Conservation (phyloP, 306 rosid species). For the Glycine tomentella region DNA sequence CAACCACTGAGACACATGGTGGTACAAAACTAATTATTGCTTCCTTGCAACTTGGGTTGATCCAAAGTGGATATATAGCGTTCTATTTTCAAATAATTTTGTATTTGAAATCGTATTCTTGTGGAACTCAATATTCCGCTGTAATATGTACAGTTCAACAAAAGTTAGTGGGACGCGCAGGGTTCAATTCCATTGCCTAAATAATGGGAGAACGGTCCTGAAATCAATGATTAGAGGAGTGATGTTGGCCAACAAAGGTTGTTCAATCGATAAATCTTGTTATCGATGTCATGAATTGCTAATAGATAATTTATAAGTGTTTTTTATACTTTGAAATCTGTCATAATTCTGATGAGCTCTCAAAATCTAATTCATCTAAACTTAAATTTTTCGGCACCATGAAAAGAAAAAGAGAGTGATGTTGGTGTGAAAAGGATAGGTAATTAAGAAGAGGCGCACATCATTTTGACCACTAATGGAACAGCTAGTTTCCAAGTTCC, state of each 20-base stretch:
- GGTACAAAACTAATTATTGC: neutral
- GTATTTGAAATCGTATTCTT: neutral
- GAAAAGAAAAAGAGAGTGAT: neutral
- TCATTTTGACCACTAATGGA: constrained; percentile 48
- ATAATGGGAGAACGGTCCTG: constrained; percentile 42
- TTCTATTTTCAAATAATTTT: neutral
- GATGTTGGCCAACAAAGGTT: no score
- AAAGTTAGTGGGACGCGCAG: constrained; percentile 39
- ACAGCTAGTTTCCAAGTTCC: constrained; percentile 58
- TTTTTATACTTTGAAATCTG: no score
- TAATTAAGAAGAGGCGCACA: constrained; percentile 48
- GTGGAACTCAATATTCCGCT: constrained; percentile 10
- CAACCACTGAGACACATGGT: neutral
- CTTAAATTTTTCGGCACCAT: no score
- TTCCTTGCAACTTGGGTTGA: constrained; percentile 11
- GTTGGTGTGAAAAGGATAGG: constrained; percentile 46
- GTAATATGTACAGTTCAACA: neutral
- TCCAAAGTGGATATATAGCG: constrained; percentile 5
- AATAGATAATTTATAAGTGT: no score
- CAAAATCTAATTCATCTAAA: no score
- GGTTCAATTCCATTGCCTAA: constrained; percentile 34
- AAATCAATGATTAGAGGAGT: neutral
- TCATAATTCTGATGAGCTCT: no score
- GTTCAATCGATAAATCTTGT: no score
- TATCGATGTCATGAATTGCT: no score